Evolutionary conservation across 2,329 filamentous ascomycete species (phyloP), one percentile per base, ranked within the genome.

Genomic region (Curvularia hawaiiensis): DNA sequence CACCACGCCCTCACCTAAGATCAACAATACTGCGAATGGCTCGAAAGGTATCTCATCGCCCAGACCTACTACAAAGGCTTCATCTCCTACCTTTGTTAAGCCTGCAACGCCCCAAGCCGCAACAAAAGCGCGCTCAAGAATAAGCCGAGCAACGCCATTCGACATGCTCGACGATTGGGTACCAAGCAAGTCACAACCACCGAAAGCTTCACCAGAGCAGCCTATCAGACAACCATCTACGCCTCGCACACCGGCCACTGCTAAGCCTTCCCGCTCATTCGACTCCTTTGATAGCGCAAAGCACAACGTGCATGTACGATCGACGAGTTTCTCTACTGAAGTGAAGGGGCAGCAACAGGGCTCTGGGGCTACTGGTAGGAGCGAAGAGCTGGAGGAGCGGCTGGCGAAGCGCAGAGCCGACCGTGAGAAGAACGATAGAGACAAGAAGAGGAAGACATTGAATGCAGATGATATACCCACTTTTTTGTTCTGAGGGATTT

Each of bases 391-490:
- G 7, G 61, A 65, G 1, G 71, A 72, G 33, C 67, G 74, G 5
- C 58, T 74, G 52, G 63, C 70, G 31, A 73, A 74, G 60, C 62
- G 73, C 50, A 70, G 71, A 57, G 60, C 67, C 48, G 64, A 72
- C 54, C 59, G 60, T 43, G 58, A 65, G 56, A 65, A 61, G 28
- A 66, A 67, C 2, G 66, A 69, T 4, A 63, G 66, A 64, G 67
- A 70, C 41, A 54, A 61, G 54, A 70, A 67, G 52, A 63, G 54
- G 44, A 71, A 68, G 44, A 56, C 55, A 26, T 66, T 68, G 22
- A 62, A 62, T 38, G 45, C 72, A n/a, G 74, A 77, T 47, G 75
- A 78, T 53, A 78, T 82, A 54, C 79, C 79, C 11, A 80, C 78
- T 1, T 82, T 82, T 53, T 58, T 80, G 26, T 72, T 79, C 53